Evolutionary conservation across 352 stramenopile species (phyloP), one percentile per base, ranked within the genome.

Genomic region (Blastocystis sp.): DNA sequence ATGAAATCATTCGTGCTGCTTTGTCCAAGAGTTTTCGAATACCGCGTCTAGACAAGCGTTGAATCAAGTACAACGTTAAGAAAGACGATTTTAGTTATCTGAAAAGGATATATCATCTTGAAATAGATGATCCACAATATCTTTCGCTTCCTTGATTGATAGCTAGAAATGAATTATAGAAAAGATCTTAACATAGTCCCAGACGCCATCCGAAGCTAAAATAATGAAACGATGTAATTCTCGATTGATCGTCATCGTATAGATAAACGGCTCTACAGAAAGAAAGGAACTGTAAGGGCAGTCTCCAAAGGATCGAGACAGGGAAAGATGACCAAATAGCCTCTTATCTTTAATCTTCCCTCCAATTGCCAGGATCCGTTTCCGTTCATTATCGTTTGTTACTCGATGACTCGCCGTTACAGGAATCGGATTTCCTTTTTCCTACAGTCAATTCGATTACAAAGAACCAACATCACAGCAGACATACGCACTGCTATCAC

Each of bases 241-340:
- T 29, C 14, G 11, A 63, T 80, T 29, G 37, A 58, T 58, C 46
- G 59, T 21, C 11, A 80, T 12, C 19, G 69, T 63, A 52, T 80
- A 80, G 24, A 80, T 80, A 14, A 32, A 56, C 3, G 69, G 69
- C 51, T 80, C 69, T 14, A 80, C 69, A 7, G 69, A 80, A n/a
- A 80, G 27, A 29, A 80, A 80, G 11, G 69, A 80, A 19, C 69
- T 35, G 51, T 61, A 80, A 14, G 69, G 69, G 24, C 69, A 80
- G 43, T 80, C 69, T 29, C 69, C 69, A 37, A 80, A 80, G 0
- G 69, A 80, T n/a, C 69, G 43, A 46, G 69, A 80, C 42, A 80
- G 27, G 24, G 69, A n/a, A 0, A 80, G 51, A 29, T 80, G 69
- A 16, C 69, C 69, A 52, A 80, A 80, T 0, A 80, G 69, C 12